Evolutionary conservation across 2,329 filamentous ascomycete genomes (phyloP).

Genomic region (Aquanectria penicillioides): DNA sequence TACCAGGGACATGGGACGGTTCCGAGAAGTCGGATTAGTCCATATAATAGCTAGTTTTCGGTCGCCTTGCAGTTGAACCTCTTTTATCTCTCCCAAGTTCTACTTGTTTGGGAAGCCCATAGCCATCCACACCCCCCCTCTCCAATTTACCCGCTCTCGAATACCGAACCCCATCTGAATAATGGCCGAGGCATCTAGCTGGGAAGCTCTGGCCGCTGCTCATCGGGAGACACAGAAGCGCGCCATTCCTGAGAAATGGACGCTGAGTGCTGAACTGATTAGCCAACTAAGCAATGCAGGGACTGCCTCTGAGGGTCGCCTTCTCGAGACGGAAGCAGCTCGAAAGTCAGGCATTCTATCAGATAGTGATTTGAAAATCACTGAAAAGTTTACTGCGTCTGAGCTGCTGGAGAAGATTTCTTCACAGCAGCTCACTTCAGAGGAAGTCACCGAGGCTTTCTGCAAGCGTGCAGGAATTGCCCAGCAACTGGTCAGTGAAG

Average conservation of each 20-base stretch:
- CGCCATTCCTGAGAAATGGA: conserved; percentile 28
- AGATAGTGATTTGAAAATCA: conserved; percentile 23
- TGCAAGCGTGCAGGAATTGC: conserved; percentile 36
- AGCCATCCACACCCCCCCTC: neutral
- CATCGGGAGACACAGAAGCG: conserved; percentile 30
- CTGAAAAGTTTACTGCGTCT: conserved; percentile 26
- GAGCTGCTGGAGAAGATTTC: conserved; percentile 27
- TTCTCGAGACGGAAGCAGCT: conserved; percentile 26
- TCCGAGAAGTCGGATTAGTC: neutral
- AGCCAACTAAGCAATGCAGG: conserved; percentile 3
- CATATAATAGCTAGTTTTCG: conserved; percentile 10
- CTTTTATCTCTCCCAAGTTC: neutral
- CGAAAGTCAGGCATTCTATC: conserved; percentile 27
- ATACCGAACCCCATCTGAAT: neutral
- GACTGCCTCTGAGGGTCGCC: conserved; percentile 2
- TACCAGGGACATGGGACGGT: neutral
- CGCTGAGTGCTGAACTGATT: conserved; percentile 16
- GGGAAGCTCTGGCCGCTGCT: conserved; percentile 32
- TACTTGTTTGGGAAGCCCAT: neutral
- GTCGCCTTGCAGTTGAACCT: conserved; percentile 1
- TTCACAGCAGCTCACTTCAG: conserved; percentile 23
- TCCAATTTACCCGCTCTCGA: neutral
- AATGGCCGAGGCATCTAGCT: conserved; percentile 31
- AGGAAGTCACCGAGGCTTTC: conserved; percentile 33
- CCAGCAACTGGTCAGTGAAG: conserved; percentile 32